A percentile compares a stretch with the other conserved stretches of the same genome.
phyloP scores from a whole-genome alignment of 768 basidiomycete genomes.

The Sutorius australiensis region DNA sequence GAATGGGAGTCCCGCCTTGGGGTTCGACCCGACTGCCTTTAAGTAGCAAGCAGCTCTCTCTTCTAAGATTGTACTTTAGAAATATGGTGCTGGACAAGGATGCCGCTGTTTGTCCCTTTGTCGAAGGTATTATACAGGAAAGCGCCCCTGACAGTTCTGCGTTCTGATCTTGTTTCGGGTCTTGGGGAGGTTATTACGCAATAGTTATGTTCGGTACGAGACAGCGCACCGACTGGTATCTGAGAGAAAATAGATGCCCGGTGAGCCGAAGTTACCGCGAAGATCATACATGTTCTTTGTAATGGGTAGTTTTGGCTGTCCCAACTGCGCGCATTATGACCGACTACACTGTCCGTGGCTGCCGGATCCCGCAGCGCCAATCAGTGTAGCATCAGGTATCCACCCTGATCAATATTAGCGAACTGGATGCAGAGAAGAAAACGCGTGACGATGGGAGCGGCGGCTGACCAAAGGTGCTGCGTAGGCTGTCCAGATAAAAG shows the following conservation, averaged over 20 bases:
- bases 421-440: background rate
- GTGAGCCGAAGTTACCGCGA: too few species aligned
- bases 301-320: background rate
- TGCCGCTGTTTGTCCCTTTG: slow-evolving; percentile 27
- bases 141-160: too few species aligned
- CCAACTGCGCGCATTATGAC: background rate
- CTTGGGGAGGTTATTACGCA: slow-evolving; percentile 10
- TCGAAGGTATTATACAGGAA: background rate
- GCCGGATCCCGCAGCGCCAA: background rate
- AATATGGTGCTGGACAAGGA: slow-evolving; percentile 37
- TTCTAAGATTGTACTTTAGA: slow-evolving; percentile 72
- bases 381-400: background rate
- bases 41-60: slow-evolving; percentile 95
- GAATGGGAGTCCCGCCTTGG: slow-evolving; percentile 77
- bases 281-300: background rate
- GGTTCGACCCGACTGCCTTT: slow-evolving; percentile 79
- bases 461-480: background rate
- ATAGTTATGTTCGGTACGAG: background rate
- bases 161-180: too few species aligned
- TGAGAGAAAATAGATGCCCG: too few species aligned
- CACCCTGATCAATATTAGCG: background rate
- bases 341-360: background rate
- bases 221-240: background rate
- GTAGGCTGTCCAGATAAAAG: slow-evolving; percentile 1
- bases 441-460: background rate